Evolutionary conservation across 2,329 filamentous ascomycete species (phyloP).

Genomic region (Arthrobotrys sinensis): DNA sequence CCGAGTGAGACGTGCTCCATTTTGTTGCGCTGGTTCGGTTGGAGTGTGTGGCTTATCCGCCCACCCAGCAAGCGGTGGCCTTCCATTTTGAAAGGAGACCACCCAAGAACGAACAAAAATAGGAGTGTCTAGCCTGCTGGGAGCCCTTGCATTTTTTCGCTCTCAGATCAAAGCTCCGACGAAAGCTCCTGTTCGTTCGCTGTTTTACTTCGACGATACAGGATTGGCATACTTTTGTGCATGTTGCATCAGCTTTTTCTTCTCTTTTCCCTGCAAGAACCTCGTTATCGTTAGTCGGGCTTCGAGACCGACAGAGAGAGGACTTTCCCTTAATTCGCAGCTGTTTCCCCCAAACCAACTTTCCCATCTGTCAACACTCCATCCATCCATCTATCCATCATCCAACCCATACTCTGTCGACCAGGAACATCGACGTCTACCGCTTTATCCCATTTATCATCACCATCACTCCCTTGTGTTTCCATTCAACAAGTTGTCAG

Average conservation of each 20-base stretch:
- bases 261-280: constrained; percentile 63
- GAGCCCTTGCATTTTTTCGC: constrained; percentile 32
- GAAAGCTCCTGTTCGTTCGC: constrained; percentile 39
- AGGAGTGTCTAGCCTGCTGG: constrained; percentile 39
- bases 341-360: constrained; percentile 63
- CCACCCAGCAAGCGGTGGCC: constrained; percentile 42
- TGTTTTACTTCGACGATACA: constrained; percentile 48
- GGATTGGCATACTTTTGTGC: constrained; percentile 22
- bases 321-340: constrained; percentile 62
- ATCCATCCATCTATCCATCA: constrained; percentile 67
- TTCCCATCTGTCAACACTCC: constrained; percentile 37
- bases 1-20: constrained; percentile 35
- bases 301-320: constrained; percentile 27
- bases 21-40: constrained; percentile 50
- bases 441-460: background rate
- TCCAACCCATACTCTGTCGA: constrained; percentile 67
- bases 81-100: constrained; percentile 65
- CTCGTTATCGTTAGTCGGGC: constrained; percentile 21
- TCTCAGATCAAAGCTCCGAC: constrained; percentile 35
- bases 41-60: constrained; percentile 58
- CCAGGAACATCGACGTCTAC: background rate
- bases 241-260: constrained; percentile 57
- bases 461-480: constrained; percentile 13
- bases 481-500: constrained; percentile 6
- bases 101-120: constrained; percentile 59